Base-by-base conservation (phyloP, 768 basidiomycete species). In the Hemileccinum rubropunctum region DNA sequence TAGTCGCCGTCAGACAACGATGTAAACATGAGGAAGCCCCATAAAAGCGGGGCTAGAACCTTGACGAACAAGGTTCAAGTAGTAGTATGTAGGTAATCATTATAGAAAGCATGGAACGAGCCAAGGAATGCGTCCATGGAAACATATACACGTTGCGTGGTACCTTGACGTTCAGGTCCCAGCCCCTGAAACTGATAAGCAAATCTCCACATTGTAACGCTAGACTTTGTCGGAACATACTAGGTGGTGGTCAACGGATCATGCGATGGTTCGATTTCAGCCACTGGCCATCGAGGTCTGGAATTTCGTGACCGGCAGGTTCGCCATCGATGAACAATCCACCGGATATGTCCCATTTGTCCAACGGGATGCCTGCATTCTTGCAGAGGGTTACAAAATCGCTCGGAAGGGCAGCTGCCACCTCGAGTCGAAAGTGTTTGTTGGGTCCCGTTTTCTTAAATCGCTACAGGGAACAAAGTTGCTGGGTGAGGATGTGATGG, bases 391-490 rank as follows among this genome's bases (percentile, higher is more conserved):
- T 67, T 3, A 74, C 52, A 53, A 86, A 88, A 50, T 83, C 80
- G 21, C 48, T 47, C 1, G 84, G 84, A 27, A 84, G 60, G 11
- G 85, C 84, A 3, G 83, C 78, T 37, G 71, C 65, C n/a, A 86
- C 61, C 11, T 74, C 73, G 3, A 87, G 68, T 23, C 73, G 73
- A 59, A 81, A 73, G 13, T 76, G 76, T 54, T 78, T 81, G 28
- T 70, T 71, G 1, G 69, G 66, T 9, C 76, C 76, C 5, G 60
- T 45, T 51, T 69, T 64, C 50, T 66, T 71, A 58, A 79, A 84
- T 50, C 77, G 73, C 84, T 86, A 34, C 3, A 23, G 15, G 13
- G 36, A 46, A 18, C 14, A 23, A 32, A 46, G 45, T 0, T n/a
- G 1, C 10, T 61, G 8, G 57, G 46, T 28, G 28, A 6, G 23